Conservation (phyloP, 441 rosid species). For the Gossypium laxum region DNA sequence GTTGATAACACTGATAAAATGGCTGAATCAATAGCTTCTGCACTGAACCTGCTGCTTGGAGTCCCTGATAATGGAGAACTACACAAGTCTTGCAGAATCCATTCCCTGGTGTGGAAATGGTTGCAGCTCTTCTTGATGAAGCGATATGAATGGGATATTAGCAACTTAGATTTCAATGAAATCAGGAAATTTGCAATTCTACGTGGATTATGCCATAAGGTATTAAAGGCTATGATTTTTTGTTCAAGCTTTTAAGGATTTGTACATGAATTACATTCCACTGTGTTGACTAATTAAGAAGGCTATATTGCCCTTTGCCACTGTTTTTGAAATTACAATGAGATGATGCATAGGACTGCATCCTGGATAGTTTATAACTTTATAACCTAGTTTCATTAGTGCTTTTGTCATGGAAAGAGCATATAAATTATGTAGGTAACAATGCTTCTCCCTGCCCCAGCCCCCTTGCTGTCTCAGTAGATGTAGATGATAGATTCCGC, state of each 20-base stretch:
- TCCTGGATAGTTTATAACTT: background rate
- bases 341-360: background rate
- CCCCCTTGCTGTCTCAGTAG: background rate
- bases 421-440: background rate
- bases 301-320: background rate
- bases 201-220: slow-evolving; percentile 70
- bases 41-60: slow-evolving; percentile 61
- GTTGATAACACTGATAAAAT: slow-evolving; percentile 36
- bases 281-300: background rate
- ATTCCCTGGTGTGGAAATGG: slow-evolving; percentile 55
- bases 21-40: slow-evolving; percentile 49
- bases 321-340: background rate
- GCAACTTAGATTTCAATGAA: slow-evolving; percentile 49
- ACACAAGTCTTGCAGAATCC: slow-evolving; percentile 31
- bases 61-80: slow-evolving; percentile 32
- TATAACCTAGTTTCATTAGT: background rate
- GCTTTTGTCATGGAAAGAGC: slow-evolving; percentile 1
- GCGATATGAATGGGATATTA: slow-evolving; percentile 58
- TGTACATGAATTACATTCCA: slow-evolving; percentile 9
- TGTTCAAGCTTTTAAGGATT: background rate
- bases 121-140: slow-evolving; percentile 48
- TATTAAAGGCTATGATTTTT: slow-evolving; percentile 14
- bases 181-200: slow-evolving; percentile 56
- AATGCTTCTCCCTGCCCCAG: background rate
- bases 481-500: slow-evolving; percentile 3